These are phyloP conservation scores for Microsporum canis DNA, from an alignment of 2,329 filamentous ascomycete genomes.

Conservation along the genomic window DNA sequence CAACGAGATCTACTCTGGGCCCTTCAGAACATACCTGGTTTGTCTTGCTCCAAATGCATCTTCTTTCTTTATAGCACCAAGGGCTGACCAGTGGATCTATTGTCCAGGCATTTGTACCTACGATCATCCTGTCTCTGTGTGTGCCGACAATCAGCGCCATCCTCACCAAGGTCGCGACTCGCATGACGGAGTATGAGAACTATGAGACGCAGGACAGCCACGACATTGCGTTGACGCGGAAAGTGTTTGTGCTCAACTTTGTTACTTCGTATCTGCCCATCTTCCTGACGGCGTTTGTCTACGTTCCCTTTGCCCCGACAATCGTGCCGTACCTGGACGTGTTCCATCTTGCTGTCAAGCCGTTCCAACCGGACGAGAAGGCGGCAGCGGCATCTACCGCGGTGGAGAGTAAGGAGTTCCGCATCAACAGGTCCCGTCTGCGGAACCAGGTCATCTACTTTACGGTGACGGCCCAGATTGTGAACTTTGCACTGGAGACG, in stretches of 20 bases:
- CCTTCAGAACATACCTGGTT: slow-evolving; percentile 74
- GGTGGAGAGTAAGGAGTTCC: slow-evolving; percentile 46
- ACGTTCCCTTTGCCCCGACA: slow-evolving; percentile 77
- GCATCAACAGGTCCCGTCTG: slow-evolving; percentile 79
- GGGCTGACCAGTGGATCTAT: neutral
- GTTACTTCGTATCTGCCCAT: slow-evolving; percentile 89
- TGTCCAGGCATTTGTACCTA: slow-evolving; percentile 68
- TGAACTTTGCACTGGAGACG: slow-evolving; percentile 75
- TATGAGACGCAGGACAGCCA: slow-evolving; percentile 81
- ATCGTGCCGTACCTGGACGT: slow-evolving; percentile 79
- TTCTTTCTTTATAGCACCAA: neutral
- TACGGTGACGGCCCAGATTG: slow-evolving; percentile 67
- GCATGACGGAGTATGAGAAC: slow-evolving; percentile 74
- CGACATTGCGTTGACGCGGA: slow-evolving; percentile 72
- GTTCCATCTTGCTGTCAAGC: slow-evolving; percentile 62
- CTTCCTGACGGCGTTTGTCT: slow-evolving; percentile 87
- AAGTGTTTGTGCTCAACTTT: slow-evolving; percentile 93
- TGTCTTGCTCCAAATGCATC: slow-evolving; percentile 21
- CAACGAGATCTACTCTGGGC: slow-evolving; percentile 82
- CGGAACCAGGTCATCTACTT: slow-evolving; percentile 65
- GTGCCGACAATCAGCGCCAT: slow-evolving; percentile 67
- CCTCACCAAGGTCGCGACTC: slow-evolving; percentile 64
- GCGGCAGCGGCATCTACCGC: slow-evolving; percentile 35
- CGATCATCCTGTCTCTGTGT: slow-evolving; percentile 68
- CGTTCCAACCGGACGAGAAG: slow-evolving; percentile 64